phyloP scores from a whole-genome alignment of 768 basidiomycete genomes.

The Coprinopsis cinerea region DNA sequence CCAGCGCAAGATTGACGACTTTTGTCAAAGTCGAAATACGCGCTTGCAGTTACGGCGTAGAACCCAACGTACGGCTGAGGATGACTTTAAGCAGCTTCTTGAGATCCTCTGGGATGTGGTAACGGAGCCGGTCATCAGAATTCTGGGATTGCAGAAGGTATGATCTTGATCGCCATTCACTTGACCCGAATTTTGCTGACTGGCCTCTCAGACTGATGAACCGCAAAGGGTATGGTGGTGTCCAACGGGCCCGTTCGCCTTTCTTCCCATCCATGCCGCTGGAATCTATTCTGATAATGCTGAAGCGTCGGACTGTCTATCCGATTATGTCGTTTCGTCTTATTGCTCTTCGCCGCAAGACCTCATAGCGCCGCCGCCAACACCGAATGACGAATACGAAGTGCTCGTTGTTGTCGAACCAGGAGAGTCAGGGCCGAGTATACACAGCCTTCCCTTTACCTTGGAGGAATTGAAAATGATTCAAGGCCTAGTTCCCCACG shows the following conservation, averaged over 20 bases:
- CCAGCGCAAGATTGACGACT: not conserved
- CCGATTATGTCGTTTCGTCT: not conserved
- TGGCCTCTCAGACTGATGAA: not conserved
- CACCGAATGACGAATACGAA: not conserved
- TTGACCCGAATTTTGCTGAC: not conserved
- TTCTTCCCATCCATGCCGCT: not conserved
- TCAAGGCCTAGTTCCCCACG: no score
- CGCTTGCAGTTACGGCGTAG: not conserved
- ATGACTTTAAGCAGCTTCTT: not conserved
- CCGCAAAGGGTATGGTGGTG: conserved; percentile 3
- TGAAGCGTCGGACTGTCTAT: not conserved
- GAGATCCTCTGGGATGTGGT: not conserved
- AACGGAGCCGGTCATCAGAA: not conserved
- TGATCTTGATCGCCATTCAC: not conserved
- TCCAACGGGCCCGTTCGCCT: not conserved
- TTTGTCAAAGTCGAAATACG: not conserved
- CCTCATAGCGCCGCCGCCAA: not conserved
- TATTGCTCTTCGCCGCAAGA: not conserved
- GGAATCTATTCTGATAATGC: not conserved
- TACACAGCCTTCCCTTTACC: not conserved
- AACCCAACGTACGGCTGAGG: not conserved
- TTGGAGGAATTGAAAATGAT: no score
- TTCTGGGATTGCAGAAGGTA: not conserved
- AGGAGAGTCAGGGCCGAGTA: not conserved
- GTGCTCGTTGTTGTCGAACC: not conserved